A percentile compares a stretch with the other conserved stretches of the same genome.
Conservation (phyloP, 2,329 filamentous ascomycete species). For the Aureobasidium sp. region DNA sequence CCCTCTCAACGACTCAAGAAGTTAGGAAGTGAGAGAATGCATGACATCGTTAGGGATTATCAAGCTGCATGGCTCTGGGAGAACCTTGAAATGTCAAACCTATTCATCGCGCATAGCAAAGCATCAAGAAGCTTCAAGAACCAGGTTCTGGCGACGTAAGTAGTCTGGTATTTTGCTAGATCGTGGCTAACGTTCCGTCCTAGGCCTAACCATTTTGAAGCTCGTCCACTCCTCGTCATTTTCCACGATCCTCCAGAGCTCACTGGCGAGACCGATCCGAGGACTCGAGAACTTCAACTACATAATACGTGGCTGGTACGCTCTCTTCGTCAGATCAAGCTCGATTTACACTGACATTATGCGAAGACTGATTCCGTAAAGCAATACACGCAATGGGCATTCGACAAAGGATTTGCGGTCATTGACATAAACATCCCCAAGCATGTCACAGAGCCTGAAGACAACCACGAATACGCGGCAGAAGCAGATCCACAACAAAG, state of each 20-base stretch:
- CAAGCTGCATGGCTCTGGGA: constrained; percentile 66
- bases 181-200: not conserved
- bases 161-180: not conserved
- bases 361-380: constrained; percentile 70
- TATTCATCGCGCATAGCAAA: constrained; percentile 69
- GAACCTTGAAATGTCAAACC: constrained; percentile 67
- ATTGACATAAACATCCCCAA: constrained; percentile 89
- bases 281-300: constrained; percentile 63
- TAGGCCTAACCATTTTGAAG: constrained; percentile 54
- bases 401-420: constrained; percentile 68
- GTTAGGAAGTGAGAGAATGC: constrained; percentile 54
- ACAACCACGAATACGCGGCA: constrained; percentile 31
- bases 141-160: constrained; percentile 67
- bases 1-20: constrained; percentile 26
- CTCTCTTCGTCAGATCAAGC: not conserved
- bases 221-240: constrained; percentile 68
- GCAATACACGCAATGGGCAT: constrained; percentile 78
- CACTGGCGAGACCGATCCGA: constrained; percentile 35
- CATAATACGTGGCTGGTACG: constrained; percentile 83
- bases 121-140: constrained; percentile 75
- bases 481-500: constrained; percentile 41
- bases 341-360: constrained; percentile 34
- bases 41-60: constrained; percentile 71
- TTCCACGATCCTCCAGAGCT: constrained; percentile 72
- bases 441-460: constrained; percentile 58